Percentiles rank a stretch among this genome's conserved stretches.
Conservation (phyloP, 225 moss, liverwort and hornwort genomes). For the Marchantia paleacea region DNA sequence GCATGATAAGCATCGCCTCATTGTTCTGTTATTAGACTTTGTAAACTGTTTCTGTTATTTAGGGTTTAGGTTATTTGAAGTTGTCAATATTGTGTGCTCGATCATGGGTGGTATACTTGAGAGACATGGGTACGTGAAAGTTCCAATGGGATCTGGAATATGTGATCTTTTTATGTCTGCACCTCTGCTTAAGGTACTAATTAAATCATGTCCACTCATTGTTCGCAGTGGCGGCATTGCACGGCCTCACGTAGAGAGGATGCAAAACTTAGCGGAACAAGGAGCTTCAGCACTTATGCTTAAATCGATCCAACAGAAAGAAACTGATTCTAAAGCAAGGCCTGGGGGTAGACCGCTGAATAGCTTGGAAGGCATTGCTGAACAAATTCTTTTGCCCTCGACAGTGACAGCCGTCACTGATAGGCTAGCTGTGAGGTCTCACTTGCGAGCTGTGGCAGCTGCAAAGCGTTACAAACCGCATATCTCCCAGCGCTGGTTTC, state of each 20-base stretch:
- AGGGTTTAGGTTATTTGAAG: not conserved
- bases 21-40: not conserved
- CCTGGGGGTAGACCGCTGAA: conserved; percentile 48
- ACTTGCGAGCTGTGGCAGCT: conserved; percentile 94
- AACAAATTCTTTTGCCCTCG: conserved; percentile 80
- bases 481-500: conserved; percentile 74
- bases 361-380: conserved; percentile 61
- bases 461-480: conserved; percentile 76
- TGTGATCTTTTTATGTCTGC: not conserved
- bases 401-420: conserved; percentile 77
- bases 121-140: not conserved
- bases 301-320: conserved; percentile 73
- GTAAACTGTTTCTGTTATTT: too few species aligned
- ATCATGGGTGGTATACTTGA: not conserved
- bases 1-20: too few species aligned
- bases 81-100: not conserved
- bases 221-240: conserved; percentile 86
- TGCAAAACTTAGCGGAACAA: conserved; percentile 89
- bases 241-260: conserved; percentile 92
- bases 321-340: conserved; percentile 48
- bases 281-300: conserved; percentile 90
- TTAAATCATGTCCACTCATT: not conserved
- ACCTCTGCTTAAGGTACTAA: not conserved
- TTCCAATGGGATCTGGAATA: not conserved
- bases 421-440: conserved; percentile 73